Evolutionary conservation across 139 green algal species (phyloP).

Genomic region (Closterium sp.): DNA sequence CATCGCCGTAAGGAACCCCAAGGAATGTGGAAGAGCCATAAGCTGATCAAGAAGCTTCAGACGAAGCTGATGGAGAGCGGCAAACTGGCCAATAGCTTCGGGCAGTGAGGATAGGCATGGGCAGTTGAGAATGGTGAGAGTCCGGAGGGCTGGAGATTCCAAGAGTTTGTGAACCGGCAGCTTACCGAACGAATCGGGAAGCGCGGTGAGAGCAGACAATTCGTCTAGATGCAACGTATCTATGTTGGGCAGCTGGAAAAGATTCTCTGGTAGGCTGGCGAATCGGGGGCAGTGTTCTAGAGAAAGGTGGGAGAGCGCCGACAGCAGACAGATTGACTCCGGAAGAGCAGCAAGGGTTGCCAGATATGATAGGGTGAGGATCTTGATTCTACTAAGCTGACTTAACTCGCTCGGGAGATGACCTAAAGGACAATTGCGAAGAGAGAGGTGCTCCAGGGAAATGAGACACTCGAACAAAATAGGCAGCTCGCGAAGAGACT

Average conservation of each 20-base stretch:
- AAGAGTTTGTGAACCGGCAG: not conserved
- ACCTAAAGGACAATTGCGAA: not conserved
- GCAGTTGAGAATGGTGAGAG: not conserved
- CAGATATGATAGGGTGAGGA: not conserved
- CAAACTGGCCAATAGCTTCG: not conserved
- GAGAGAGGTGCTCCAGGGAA: not conserved
- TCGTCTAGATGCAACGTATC: not conserved
- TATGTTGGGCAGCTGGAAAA: not conserved
- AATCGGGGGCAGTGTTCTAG: not conserved
- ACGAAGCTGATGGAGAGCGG: not conserved
- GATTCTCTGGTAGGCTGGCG: not conserved
- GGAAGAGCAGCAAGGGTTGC: not conserved
- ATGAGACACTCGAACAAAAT: not conserved
- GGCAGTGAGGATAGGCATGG: not conserved
- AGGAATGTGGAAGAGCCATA: not conserved
- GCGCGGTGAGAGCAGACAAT: not conserved
- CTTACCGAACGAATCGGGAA: not conserved
- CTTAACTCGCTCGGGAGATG: not conserved
- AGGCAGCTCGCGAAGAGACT: not conserved
- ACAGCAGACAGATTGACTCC: not conserved
- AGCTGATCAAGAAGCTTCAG: not conserved
- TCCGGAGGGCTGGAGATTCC: not conserved
- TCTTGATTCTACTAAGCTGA: not conserved
- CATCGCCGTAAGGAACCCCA: not conserved
- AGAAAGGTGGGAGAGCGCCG: not conserved